Base-by-base conservation (phyloP, 2,329 filamentous ascomycete genomes). In the Pyricularia sp. region DNA sequence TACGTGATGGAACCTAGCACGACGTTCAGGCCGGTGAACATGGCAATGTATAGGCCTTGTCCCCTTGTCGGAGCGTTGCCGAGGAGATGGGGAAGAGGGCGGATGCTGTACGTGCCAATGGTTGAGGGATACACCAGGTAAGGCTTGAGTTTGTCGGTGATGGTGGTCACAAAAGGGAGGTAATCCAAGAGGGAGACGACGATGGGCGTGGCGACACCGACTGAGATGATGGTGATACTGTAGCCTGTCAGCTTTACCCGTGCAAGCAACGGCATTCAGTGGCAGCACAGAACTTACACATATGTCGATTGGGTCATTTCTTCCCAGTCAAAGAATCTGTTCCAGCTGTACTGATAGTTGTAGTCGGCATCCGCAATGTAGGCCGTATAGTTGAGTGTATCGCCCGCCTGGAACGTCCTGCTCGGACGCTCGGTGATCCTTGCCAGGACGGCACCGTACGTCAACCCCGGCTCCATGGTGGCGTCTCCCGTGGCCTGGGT, bases 51-150 rank as follows among this genome's bases (percentile, higher is more conserved):
- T 10, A 69, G 62, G 8, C 62, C 63, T 55, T 70, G 71, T 19
- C 71, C 71, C 4, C 68, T 65, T 3, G 68, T 73, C 4, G 72
- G 72, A 33, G 70, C 22, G 69, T 78, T 77, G 1, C 75, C 72
- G 9, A 75, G 69, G 2, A 72, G 69, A 55, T 64, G 75, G 1
- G 73, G 74, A 7, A 77, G 68, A 7, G 72, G 73, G 8, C 70
- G 72, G 49, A 71, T 13, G 55, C 26, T 10, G 74, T 72, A 53
- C 71, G 73, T 33, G 74, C 33, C 64, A 69, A 71, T 24, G n/a
- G 28, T 24, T 19, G 49, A 70, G 67, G 26, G 44, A 19, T 31
- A 30, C 28, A 19, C 26, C 7, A 31, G n/a, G 9, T 59, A 53
- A 24, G 26, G 26, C 26, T 33, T 60, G 16, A 60, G 13, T 24